Base-by-base conservation (phyloP, 2,329 filamentous ascomycete genomes). In the Colletotrichum chrysophilum region DNA sequence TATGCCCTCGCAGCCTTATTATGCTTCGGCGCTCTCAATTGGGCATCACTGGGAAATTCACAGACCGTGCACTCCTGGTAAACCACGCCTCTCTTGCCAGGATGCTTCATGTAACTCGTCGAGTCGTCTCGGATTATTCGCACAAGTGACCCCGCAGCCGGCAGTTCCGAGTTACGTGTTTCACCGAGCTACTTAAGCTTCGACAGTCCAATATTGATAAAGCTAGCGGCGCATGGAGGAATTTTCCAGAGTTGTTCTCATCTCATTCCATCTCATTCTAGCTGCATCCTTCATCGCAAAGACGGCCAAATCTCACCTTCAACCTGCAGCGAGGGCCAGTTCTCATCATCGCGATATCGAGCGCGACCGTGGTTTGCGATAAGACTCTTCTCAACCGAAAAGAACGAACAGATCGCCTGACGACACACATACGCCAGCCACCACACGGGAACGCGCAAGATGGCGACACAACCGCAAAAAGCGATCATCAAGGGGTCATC, bases 401-500 rank as follows among this genome's bases (percentile, higher is more conserved):
- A 48, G 43, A 21, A 48, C 18, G 58, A 34, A 34, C 58, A 61
- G 2, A 61, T 12, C 16, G 9, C 2, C 30, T 9, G 32, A 30
- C 58, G 58, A 61, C 5, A 34, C 13, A 52, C 18, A n/a, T 16
- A 43, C 18, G 43, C 16, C 24, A 18, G 26, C 7, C 9, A 64
- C 32, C 18, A 13, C 61, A 4, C 38, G 30, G 12, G 12, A 24
- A n/a, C 26, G 62, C 5, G 16, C 48, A 60, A 43, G 7, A 69
- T 66, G 34, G 60, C 65, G 48, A n/a, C 56, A n/a, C 30, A 61
- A 26, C 34, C 43, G 12, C 64, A 34, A 24, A 18, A 8, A 8
- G 13, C 34, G 14, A 62, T 21, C 18, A n/a, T 73, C 12, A 34
- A 66, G 24, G 80, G 80, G 12, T 77, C 78, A 4, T 74, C 80